A percentile compares a stretch with the other conserved stretches of the same genome.
Evolutionary conservation across 352 stramenopile species (phyloP).

Genomic region (Pythium insidiosum): DNA sequence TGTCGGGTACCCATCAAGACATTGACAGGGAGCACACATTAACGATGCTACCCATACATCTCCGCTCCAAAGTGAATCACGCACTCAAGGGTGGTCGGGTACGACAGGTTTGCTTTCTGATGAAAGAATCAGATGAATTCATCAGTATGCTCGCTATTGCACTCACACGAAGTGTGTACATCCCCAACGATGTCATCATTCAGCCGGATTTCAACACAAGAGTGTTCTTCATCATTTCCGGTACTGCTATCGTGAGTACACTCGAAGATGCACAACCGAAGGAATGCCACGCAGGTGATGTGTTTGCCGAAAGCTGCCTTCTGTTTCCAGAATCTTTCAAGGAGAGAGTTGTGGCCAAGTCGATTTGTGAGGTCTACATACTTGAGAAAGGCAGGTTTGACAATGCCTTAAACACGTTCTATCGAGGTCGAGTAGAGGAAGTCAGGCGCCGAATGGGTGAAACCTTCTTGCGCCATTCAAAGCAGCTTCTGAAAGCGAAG

Average conservation of each 20-base stretch:
- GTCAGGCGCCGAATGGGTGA: slow-evolving; percentile 27
- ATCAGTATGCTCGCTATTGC: slow-evolving; percentile 52
- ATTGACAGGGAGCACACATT: slow-evolving; percentile 56
- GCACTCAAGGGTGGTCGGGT: slow-evolving; percentile 53
- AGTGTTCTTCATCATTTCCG: slow-evolving; percentile 70
- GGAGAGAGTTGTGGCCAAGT: slow-evolving; percentile 64
- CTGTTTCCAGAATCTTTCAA: slow-evolving; percentile 47
- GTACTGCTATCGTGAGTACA: slow-evolving; percentile 31
- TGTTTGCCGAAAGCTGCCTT: slow-evolving; percentile 56
- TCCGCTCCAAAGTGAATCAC: slow-evolving; percentile 54
- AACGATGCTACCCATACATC: slow-evolving; percentile 46
- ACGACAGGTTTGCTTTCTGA: slow-evolving; percentile 61
- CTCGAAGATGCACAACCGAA: slow-evolving; percentile 40
- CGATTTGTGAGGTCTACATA: slow-evolving; percentile 75
- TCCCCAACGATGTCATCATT: slow-evolving; percentile 50
- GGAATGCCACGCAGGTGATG: slow-evolving; percentile 57
- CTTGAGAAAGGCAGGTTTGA: slow-evolving; percentile 60
- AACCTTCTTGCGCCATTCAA: slow-evolving; percentile 43
- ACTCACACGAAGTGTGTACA: slow-evolving; percentile 44
- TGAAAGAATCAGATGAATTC: slow-evolving; percentile 61
- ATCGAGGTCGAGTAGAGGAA: slow-evolving; percentile 22
- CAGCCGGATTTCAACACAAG: slow-evolving; percentile 61
- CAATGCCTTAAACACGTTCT: slow-evolving; percentile 40
- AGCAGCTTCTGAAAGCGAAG: slow-evolving; percentile 65
- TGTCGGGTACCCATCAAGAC: slow-evolving; percentile 49